Evolutionary conservation across 768 basidiomycete species (phyloP).

Genomic region (Neoboletus magnificus): DNA sequence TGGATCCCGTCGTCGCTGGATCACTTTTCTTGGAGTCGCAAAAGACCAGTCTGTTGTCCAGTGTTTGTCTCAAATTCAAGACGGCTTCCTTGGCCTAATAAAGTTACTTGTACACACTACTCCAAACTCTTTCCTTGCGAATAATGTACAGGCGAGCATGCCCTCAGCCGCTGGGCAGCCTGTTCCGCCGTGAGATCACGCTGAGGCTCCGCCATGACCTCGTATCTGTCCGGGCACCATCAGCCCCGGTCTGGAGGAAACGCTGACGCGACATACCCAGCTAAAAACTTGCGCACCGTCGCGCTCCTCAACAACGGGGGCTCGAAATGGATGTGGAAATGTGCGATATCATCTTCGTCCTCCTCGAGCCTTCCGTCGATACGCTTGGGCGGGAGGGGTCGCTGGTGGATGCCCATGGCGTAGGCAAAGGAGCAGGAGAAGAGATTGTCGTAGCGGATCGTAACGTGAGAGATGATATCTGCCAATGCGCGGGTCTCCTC

Average conservation of each 20-base stretch:
- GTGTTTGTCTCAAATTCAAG: constrained; percentile 14
- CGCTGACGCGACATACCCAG: constrained; percentile 55
- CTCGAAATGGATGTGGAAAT: constrained; percentile 83
- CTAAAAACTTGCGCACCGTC: constrained; percentile 82
- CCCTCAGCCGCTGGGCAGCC: constrained; percentile 66
- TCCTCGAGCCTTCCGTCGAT: constrained; percentile 27
- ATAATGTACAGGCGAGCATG: constrained; percentile 60
- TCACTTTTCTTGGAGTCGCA: background rate
- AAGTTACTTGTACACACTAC: background rate
- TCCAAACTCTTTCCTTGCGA: background rate
- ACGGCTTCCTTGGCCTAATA: too few species aligned
- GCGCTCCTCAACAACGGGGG: constrained; percentile 83
- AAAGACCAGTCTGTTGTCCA: constrained; percentile 7
- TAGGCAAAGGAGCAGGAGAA: constrained; percentile 89
- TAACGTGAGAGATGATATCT: constrained; percentile 58
- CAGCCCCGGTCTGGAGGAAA: background rate
- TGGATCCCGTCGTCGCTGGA: constrained; percentile 12
- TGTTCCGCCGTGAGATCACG: constrained; percentile 88
- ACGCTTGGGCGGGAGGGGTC: constrained; percentile 49
- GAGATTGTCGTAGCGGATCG: constrained; percentile 72
- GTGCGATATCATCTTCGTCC: constrained; percentile 57
- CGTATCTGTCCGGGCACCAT: constrained; percentile 52
- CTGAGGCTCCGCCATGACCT: constrained; percentile 88
- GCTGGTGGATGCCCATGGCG: constrained; percentile 93
- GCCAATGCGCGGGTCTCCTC: constrained; percentile 68